These are phyloP conservation scores for Phragmites australis DNA, from an alignment of 176 grass and related monocot genomes.

Conservation along the genomic window DNA sequence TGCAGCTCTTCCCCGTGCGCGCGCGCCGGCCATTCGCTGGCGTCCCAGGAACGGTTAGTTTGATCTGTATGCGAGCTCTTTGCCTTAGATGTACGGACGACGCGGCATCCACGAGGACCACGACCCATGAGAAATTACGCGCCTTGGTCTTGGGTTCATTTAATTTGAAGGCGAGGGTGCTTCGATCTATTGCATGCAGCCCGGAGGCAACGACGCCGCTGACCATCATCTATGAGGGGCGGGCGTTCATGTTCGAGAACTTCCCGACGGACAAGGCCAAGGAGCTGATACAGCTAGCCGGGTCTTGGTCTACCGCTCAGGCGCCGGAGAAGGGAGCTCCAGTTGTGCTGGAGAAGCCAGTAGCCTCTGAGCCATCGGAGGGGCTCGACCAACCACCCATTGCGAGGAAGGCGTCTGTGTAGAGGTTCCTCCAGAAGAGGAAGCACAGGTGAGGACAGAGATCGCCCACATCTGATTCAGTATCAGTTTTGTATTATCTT, in stretches of 20 bases:
- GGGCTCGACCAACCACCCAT: conserved; percentile 42
- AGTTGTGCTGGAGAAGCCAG: not conserved
- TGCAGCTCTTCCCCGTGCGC: conserved; percentile 54
- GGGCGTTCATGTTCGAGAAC: conserved; percentile 51
- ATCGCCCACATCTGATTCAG: not conserved
- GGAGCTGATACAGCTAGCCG: conserved; percentile 42
- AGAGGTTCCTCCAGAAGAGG: conserved; percentile 71
- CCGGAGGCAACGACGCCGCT: conserved; percentile 17
- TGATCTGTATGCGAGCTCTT: too few species aligned
- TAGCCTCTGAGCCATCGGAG: not conserved
- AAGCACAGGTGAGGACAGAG: conserved; percentile 46
- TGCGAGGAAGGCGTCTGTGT: conserved; percentile 62
- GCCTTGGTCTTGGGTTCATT: not conserved
- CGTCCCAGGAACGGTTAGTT: not conserved
- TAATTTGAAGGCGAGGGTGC: not conserved
- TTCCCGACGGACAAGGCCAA: conserved; percentile 54
- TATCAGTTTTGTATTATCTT: conserved; percentile 11
- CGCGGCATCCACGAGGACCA: too few species aligned
- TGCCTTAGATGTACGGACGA: too few species aligned
- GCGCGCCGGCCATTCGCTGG: not conserved
- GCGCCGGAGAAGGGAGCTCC: not conserved
- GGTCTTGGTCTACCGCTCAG: not conserved
- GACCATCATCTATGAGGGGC: conserved; percentile 74
- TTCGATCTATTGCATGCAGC: not conserved
- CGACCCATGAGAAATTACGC: too few species aligned